Evolutionary conservation across 1,284 basidiomycete species (phyloP).

Genomic region (Malassezia nana): DNA sequence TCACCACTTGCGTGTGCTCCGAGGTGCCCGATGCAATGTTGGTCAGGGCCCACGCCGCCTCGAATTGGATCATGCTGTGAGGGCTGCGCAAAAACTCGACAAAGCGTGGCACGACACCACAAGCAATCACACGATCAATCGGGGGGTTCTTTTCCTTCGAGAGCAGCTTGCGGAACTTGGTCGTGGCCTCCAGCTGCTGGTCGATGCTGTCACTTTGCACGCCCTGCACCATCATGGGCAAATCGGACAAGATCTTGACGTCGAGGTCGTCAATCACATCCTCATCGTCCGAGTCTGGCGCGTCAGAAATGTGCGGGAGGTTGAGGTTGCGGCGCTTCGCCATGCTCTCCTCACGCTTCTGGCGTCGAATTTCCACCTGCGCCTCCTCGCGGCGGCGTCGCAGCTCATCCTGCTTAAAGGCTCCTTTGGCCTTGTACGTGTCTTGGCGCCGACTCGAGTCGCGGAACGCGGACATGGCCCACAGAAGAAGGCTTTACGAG

Average conservation of each 20-base stretch:
- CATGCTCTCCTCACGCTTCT: constrained; percentile 48
- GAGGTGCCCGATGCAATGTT: constrained; percentile 99
- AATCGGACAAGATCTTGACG: constrained; percentile 65
- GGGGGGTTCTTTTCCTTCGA: constrained; percentile 99
- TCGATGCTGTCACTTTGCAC: constrained; percentile 87
- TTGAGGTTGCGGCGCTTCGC: constrained; percentile 47
- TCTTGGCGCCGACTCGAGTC: constrained; percentile 43
- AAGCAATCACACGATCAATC: constrained; percentile 97
- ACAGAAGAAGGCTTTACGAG: background rate
- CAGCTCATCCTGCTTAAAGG: constrained; percentile 47
- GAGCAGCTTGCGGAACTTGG: constrained; percentile 84
- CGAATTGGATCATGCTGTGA: constrained; percentile 94
- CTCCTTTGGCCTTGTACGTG: constrained; percentile 45
- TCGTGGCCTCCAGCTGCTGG: constrained; percentile 82
- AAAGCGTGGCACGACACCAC: constrained; percentile 91
- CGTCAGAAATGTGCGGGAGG: constrained; percentile 35
- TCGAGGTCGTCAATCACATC: constrained; percentile 27
- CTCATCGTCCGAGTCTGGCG: constrained; percentile 43
- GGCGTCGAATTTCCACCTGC: constrained; percentile 47
- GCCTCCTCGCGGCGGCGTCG: constrained; percentile 45
- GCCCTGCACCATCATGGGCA: constrained; percentile 69
- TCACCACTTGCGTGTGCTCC: constrained; percentile 96
- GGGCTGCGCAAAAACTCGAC: constrained; percentile 82
- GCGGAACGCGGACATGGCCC: constrained; percentile 31
- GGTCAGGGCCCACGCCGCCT: constrained; percentile 98